Conservation (phyloP, 805 yeast genomes). For the Trichomonascus vanleenenianus region DNA sequence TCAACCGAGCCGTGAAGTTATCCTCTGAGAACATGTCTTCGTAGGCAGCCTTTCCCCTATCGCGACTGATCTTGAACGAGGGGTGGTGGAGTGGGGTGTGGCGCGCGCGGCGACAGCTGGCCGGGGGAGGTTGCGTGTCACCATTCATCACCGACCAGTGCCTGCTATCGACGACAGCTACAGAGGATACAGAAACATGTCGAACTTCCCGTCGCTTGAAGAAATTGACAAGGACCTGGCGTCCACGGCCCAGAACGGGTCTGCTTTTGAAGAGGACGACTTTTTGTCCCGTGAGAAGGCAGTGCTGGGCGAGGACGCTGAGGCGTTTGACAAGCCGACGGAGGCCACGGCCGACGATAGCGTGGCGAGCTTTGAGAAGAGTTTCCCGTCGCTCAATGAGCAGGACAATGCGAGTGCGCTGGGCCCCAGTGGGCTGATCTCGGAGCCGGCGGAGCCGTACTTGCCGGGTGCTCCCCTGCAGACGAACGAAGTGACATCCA, state of each 20-base stretch:
- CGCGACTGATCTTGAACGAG: neutral
- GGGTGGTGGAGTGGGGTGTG: neutral
- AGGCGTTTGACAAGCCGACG: slow-evolving; percentile 25
- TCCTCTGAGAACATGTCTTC: slow-evolving; percentile 25
- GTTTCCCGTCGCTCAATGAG: slow-evolving; percentile 21
- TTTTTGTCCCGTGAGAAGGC: slow-evolving; percentile 35
- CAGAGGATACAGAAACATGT: slow-evolving; percentile 24
- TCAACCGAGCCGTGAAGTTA: slow-evolving; percentile 40
- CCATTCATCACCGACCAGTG: neutral
- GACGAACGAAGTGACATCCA: slow-evolving; percentile 2
- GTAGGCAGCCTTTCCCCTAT: neutral
- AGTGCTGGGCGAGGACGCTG: slow-evolving; percentile 36
- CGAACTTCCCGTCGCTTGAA: slow-evolving; percentile 32
- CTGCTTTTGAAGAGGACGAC: slow-evolving; percentile 28
- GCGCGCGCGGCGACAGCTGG: neutral
- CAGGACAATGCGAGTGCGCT: slow-evolving; percentile 3
- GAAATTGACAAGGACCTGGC: slow-evolving; percentile 29
- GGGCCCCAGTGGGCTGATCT: slow-evolving; percentile 14
- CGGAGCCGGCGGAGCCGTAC: slow-evolving; percentile 16
- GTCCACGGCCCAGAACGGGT: slow-evolving; percentile 9
- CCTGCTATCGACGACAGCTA: neutral
- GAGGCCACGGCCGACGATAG: slow-evolving; percentile 13
- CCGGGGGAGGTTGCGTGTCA: neutral
- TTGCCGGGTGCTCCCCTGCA: slow-evolving; percentile 13
- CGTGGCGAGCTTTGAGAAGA: slow-evolving; percentile 16